phyloP scores from a whole-genome alignment of 2,329 filamentous ascomycete genomes.

The Botrytis sinoallii region DNA sequence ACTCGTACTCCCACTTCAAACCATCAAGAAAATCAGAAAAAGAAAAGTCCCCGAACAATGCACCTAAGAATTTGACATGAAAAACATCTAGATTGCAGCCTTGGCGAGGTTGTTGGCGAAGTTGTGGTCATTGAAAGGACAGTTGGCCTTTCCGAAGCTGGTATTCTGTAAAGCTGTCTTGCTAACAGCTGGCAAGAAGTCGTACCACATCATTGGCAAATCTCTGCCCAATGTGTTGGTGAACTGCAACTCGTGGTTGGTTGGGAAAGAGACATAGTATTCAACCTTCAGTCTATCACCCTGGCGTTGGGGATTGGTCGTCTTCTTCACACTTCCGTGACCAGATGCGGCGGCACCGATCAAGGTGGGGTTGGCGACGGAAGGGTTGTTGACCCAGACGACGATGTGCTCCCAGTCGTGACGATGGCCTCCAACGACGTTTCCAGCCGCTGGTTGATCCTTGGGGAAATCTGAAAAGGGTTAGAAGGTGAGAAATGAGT shows the following conservation, averaged over 20 bases:
- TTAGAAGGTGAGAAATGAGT: background rate
- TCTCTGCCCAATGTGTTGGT: background rate
- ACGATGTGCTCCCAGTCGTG: background rate
- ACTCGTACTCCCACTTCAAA: background rate
- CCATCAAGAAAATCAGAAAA: background rate
- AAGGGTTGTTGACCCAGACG: background rate
- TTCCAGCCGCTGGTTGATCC: background rate
- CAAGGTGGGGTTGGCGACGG: background rate
- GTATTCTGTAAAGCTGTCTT: background rate
- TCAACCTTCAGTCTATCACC: background rate
- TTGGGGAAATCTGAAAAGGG: background rate
- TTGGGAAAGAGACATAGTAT: background rate
- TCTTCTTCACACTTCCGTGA: background rate
- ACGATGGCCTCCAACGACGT: background rate
- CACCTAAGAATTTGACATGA: background rate
- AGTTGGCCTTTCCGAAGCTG: background rate
- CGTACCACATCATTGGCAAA: background rate
- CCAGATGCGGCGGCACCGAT: background rate
- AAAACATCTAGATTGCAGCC: background rate
- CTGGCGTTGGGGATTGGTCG: background rate
- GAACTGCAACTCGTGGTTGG: background rate
- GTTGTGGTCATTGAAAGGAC: background rate
- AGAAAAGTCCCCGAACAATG: background rate
- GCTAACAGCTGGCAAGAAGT: background rate
- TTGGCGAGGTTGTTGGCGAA: background rate